Evolutionary conservation across 2,329 filamentous ascomycete genomes (phyloP).

Genomic region (Paramyrothecium sp.): DNA sequence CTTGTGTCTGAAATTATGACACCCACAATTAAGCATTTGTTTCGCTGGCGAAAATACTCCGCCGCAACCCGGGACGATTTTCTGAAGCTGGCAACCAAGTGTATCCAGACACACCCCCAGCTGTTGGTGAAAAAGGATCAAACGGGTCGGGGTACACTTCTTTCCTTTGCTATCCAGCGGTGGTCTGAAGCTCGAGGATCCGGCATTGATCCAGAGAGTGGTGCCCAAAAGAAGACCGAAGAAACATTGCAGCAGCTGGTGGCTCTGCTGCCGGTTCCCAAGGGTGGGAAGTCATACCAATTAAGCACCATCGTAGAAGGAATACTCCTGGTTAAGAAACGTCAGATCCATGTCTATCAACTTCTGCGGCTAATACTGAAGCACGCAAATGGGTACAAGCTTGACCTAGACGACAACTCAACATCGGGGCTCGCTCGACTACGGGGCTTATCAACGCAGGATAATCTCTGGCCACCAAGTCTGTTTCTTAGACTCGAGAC

Average conservation of each 20-base stretch:
- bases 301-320: neutral
- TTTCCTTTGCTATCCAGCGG: constrained; percentile 11
- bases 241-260: constrained; percentile 7
- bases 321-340: neutral
- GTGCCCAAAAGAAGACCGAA: neutral
- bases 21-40: constrained; percentile 17
- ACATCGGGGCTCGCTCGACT: constrained; percentile 5
- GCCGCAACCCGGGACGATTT: constrained; percentile 10
- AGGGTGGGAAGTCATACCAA: constrained; percentile 1
- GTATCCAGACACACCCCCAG: constrained; percentile 4
- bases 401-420: constrained; percentile 20
- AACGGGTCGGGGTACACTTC: neutral
- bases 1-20: constrained; percentile 14
- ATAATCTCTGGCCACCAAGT: constrained; percentile 9
- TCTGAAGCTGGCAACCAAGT: constrained; percentile 12
- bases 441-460: neutral
- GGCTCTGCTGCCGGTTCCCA: neutral
- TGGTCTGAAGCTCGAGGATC: constrained; percentile 7
- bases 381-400: constrained; percentile 9
- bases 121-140: neutral
- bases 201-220: neutral
- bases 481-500: constrained; percentile 13
- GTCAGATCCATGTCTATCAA: constrained; percentile 10
- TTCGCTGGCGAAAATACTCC: constrained; percentile 7
- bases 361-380: constrained; percentile 19